Evolutionary conservation across 495 filamentous ascomycete species (phyloP).

Genomic region (Pseudevernia furfuracea): DNA sequence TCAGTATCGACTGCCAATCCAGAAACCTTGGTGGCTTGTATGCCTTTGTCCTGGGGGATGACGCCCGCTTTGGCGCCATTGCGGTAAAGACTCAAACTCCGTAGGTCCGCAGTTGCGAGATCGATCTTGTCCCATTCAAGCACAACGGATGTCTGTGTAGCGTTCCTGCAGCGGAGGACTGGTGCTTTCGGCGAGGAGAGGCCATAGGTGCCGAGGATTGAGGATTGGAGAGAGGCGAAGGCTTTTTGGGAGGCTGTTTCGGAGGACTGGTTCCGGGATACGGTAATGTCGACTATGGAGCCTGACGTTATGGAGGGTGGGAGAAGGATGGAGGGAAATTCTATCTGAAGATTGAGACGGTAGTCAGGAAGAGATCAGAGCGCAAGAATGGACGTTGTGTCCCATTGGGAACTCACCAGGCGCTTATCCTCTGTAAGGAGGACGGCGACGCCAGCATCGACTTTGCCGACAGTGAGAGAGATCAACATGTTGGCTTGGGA

Average conservation of each 20-base stretch:
- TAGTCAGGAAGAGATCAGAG: conserved; percentile 1
- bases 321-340: conserved; percentile 96
- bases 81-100: conserved; percentile 81
- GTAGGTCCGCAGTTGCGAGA: conserved; percentile 82
- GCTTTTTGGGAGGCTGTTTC: conserved; percentile 62
- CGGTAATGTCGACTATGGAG: conserved; percentile 95
- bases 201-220: conserved; percentile 81
- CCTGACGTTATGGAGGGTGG: conserved; percentile 89
- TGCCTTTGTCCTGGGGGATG: conserved; percentile 77
- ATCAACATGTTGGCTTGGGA: conserved; percentile 64
- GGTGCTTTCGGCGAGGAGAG: conserved; percentile 69
- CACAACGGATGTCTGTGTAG: conserved; percentile 92
- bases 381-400: not conserved
- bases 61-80: conserved; percentile 93
- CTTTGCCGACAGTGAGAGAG: conserved; percentile 97
- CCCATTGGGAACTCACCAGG: conserved; percentile 54
- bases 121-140: conserved; percentile 97
- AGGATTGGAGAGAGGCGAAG: conserved; percentile 78
- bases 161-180: conserved; percentile 82
- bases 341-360: conserved; percentile 55
- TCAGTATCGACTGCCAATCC: conserved; percentile 93
- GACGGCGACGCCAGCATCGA: conserved; percentile 96
- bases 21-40: conserved; percentile 90
- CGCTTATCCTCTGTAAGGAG: conserved; percentile 95
- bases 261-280: conserved; percentile 74